Evolutionary conservation across 2,329 filamentous ascomycete genomes (phyloP).

Genomic region (Penicillium italicum): DNA sequence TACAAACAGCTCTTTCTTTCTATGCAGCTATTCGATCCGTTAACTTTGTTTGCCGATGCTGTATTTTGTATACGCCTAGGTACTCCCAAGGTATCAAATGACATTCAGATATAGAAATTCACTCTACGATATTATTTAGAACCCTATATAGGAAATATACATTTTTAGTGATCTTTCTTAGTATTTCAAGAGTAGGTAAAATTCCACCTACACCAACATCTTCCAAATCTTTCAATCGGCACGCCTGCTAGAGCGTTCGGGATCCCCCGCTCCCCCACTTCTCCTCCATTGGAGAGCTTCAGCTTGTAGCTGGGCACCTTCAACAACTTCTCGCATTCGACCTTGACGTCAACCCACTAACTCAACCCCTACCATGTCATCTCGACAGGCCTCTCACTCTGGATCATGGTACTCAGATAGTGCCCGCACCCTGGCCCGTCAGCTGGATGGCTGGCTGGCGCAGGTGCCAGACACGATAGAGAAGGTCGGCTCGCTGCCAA

Average conservation of each 20-base stretch:
- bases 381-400: conserved; percentile 67
- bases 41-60: neutral
- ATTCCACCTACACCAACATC: neutral
- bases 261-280: conserved; percentile 29
- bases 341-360: neutral
- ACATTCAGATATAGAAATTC: neutral
- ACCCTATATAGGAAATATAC: neutral
- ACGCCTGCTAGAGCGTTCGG: neutral
- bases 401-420: conserved; percentile 80
- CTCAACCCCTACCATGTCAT: conserved; percentile 30
- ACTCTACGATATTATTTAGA: neutral
- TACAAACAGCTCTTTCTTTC: neutral
- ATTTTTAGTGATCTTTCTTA: neutral
- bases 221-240: neutral
- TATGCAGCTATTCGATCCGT: neutral
- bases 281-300: conserved; percentile 16
- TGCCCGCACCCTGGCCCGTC: conserved; percentile 54
- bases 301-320: neutral
- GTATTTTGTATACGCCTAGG: neutral
- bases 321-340: conserved; percentile 1
- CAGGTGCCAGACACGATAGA: conserved; percentile 65
- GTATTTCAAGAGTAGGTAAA: neutral
- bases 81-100: neutral
- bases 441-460: conserved; percentile 73
- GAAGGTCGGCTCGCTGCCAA: conserved; percentile 62